Evolutionary conservation across 257 asterid species (phyloP).

Genomic region (Rehmannia glutinosa): DNA sequence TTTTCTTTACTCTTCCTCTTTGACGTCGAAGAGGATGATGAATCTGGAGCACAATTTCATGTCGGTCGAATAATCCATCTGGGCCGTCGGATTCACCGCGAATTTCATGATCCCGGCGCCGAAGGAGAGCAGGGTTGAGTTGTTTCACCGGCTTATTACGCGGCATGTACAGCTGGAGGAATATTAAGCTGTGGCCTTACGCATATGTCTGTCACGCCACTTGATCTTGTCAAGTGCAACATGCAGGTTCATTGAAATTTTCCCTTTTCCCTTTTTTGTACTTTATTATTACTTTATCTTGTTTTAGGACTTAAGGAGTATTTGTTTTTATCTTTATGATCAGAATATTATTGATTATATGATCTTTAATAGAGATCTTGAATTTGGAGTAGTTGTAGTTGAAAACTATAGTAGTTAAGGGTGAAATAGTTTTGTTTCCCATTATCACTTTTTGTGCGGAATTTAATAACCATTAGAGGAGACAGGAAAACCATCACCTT

Average conservation of each 20-base stretch:
- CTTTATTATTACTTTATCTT: too few species aligned
- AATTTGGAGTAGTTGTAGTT: too few species aligned
- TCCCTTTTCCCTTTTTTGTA: neutral
- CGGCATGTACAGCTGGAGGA: constrained; percentile 88
- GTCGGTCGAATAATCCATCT: neutral
- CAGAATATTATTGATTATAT: too few species aligned
- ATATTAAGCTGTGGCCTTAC: constrained; percentile 93
- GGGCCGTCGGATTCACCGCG: neutral
- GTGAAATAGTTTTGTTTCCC: too few species aligned
- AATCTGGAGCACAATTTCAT: neutral
- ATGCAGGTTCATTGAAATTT: constrained; percentile 69
- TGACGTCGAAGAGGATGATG: neutral
- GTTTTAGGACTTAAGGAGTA: too few species aligned
- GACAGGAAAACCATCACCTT: too few species aligned
- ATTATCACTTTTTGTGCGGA: too few species aligned
- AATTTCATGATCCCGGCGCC: constrained; percentile 68
- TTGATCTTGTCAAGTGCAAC: constrained; percentile 94
- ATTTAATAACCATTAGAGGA: too few species aligned
- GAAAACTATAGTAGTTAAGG: too few species aligned
- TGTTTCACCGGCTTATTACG: constrained; percentile 79
- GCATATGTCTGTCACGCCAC: constrained; percentile 94
- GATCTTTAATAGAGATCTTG: too few species aligned
- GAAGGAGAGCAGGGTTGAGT: constrained; percentile 67
- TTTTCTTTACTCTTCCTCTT: constrained; percentile 25
- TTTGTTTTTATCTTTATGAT: too few species aligned